Evolutionary conservation across 805 yeast species (phyloP).

Genomic region (Starmerella bombi): DNA sequence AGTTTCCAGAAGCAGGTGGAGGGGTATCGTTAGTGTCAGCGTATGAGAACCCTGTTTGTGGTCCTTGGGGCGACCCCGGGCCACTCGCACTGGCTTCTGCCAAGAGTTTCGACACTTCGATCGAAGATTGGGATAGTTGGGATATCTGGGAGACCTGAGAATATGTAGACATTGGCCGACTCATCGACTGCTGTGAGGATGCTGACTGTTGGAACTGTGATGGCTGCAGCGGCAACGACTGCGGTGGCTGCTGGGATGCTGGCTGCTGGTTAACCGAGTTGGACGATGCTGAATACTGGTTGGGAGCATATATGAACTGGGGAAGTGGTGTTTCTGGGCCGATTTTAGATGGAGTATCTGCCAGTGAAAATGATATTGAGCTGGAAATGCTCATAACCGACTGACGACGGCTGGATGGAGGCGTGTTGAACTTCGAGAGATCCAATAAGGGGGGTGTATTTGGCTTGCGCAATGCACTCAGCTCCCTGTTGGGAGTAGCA

Average conservation of each 20-base stretch:
- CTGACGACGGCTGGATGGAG: not conserved
- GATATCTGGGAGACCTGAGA: constrained; percentile 21
- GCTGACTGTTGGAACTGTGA: not conserved
- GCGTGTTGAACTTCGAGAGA: no score
- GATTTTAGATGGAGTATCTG: constrained; percentile 2
- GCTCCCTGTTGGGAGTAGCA: no score
- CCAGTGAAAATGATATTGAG: not conserved
- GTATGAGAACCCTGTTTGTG: not conserved
- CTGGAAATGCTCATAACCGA: constrained; percentile 5
- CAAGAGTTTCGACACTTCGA: constrained; percentile 11
- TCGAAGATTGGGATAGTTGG: constrained; percentile 19
- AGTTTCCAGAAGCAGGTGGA: not conserved
- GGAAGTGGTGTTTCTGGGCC: not conserved
- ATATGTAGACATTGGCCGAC: constrained; percentile 18
- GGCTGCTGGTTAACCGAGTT: not conserved
- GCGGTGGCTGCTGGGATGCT: not conserved
- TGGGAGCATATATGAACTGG: not conserved
- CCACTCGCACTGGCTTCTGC: constrained; percentile 7
- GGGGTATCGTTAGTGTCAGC: no score
- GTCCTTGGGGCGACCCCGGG: not conserved
- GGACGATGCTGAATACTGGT: not conserved
- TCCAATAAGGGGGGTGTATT: no score
- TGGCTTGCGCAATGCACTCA: no score
- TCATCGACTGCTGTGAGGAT: not conserved
- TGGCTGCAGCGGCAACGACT: constrained; percentile 3